Evolutionary conservation across 2,329 filamentous ascomycete genomes (phyloP), one percentile per base, ranked within the genome.

Genomic region (Lecanicillium sp.): DNA sequence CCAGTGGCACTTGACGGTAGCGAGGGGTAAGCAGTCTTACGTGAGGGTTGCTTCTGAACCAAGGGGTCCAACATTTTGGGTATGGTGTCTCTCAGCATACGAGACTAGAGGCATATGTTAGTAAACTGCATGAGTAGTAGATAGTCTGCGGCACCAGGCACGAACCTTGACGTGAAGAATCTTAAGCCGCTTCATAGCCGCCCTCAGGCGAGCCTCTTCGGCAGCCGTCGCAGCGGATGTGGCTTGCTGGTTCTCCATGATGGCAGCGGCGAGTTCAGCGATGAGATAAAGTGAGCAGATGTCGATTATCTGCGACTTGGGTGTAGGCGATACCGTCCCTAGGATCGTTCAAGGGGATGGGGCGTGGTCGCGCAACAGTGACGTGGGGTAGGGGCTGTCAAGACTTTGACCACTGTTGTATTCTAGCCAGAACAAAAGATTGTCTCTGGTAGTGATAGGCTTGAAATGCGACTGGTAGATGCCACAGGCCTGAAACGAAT

Each of bases 161-260:
- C 18, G 35, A 66, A 69, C 74, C 64, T 73, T 69, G 49, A 72
- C 60, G 49, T 77, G 71, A n/a, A 77, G 57, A 33, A 72, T 59
- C 47, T 74, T 71, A 37, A 78, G 61, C 25, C 66, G 62, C 48
- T 69, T 59, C 48, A 77, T 61, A 17, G 66, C 67, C 42, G 65
- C 59, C 43, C 70, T 64, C 6, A 77, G 59, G 42, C 65, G 65
- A 39, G 66, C 61, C 52, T 77, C 72, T 34, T 73, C 47, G 22
- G 42, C 47, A 37, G 43, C 44, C 27, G 42, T 43, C 39, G 46
- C 47, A 37, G 51, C 47, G 25, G 48, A 40, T 18, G 46, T 39
- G 31, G 31, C 36, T 29, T 37, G 46, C 33, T 44, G 49, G 42
- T 35, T 55, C 43, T 37, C 46, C 41, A 43, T 43, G 8, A 31